Evolutionary conservation across 2,329 filamentous ascomycete species (phyloP).

Genomic region (Exserohilum turcica): DNA sequence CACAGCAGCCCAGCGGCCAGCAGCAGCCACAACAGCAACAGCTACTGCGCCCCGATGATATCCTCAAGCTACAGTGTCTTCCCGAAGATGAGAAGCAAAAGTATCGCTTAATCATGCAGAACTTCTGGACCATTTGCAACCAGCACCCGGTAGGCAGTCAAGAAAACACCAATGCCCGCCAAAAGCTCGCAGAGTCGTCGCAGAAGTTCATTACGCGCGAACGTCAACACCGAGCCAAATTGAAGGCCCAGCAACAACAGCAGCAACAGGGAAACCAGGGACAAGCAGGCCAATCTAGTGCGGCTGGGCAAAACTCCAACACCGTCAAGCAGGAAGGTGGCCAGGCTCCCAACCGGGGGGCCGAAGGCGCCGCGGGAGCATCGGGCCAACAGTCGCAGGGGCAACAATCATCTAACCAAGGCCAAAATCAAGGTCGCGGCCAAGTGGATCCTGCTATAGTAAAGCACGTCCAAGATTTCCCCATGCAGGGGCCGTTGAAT

Average conservation of each 20-base stretch:
- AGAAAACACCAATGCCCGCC: constrained; percentile 57
- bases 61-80: constrained; percentile 48
- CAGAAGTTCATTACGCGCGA: constrained; percentile 57
- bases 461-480: constrained; percentile 46
- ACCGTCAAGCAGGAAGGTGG: constrained; percentile 28
- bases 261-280: constrained; percentile 24
- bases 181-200: constrained; percentile 58
- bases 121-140: constrained; percentile 60
- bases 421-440: constrained; percentile 11
- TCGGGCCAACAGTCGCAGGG: constrained; percentile 15
- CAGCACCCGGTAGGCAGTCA: constrained; percentile 54
- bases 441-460: constrained; percentile 42
- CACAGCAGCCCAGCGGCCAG: constrained; percentile 28
- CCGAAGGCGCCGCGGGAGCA: constrained; percentile 8
- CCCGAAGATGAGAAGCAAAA: constrained; percentile 61
- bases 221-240: constrained; percentile 50
- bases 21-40: constrained; percentile 30
- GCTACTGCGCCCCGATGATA: constrained; percentile 43
- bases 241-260: constrained; percentile 32
- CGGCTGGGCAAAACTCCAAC: constrained; percentile 38
- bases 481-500: constrained; percentile 37
- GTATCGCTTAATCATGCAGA: constrained; percentile 60
- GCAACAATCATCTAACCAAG: constrained; percentile 19
- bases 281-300: constrained; percentile 29
- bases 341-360: constrained; percentile 8